Percentiles rank a stretch among this genome's conserved stretches.
These are phyloP conservation scores for Trichoderma virens DNA, from an alignment of 495 filamentous ascomycete species.

Conservation along the genomic window DNA sequence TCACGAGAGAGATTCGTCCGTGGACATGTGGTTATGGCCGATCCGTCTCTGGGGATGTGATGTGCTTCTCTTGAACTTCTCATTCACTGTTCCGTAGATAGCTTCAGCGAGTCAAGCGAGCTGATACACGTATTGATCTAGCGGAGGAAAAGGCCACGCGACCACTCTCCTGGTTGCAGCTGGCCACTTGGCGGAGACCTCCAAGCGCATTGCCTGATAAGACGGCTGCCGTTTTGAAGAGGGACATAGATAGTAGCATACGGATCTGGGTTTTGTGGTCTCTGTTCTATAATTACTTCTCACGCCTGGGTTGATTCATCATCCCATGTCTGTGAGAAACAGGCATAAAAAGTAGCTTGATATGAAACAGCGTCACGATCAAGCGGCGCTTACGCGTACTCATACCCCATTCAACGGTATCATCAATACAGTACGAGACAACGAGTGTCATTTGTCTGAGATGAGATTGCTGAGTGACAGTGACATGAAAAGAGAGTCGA, in stretches of 20 bases:
- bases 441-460: not conserved
- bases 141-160: not conserved
- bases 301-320: not conserved
- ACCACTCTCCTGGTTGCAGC: no score
- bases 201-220: not conserved
- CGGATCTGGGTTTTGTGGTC: not conserved
- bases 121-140: slow-evolving; percentile 2
- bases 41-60: not conserved
- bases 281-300: not conserved
- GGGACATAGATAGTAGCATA: no score
- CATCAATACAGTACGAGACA: not conserved
- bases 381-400: no score
- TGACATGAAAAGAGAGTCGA: not conserved
- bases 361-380: no score
- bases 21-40: not conserved
- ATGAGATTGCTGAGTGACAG: not conserved
- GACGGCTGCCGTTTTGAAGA: not conserved
- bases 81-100: not conserved
- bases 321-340: not conserved
- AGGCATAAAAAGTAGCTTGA: slow-evolving; percentile 4
- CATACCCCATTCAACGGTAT: no score
- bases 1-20: not conserved
- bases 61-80: not conserved
- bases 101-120: not conserved
- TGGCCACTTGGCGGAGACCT: no score